A percentile compares a stretch with the other conserved stretches of the same genome.
phyloP scores from a whole-genome alignment of 805 yeast species.

The Saccharomycopsis synnaedendra region DNA sequence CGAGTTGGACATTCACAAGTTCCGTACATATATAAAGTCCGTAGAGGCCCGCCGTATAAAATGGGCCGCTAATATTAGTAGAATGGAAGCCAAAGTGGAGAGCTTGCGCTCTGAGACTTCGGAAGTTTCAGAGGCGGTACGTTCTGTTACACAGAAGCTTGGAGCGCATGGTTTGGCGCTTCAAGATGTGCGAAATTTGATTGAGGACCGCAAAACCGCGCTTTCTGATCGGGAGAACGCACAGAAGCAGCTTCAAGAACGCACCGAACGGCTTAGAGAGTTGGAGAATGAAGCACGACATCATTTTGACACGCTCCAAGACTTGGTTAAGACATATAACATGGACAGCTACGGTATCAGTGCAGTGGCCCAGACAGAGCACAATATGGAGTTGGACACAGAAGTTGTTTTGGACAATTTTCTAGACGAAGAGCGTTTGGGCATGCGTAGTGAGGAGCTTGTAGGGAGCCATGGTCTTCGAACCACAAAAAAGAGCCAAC shows the following conservation, averaged over 20 bases:
- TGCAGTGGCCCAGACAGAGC: constrained; percentile 13
- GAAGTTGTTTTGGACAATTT: constrained; percentile 31
- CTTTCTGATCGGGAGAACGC: background rate
- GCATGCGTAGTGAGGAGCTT: constrained; percentile 20
- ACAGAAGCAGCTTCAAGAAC: constrained; percentile 27
- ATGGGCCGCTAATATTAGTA: constrained; percentile 52
- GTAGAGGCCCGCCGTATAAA: constrained; percentile 53
- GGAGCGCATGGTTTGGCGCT: constrained; percentile 38
- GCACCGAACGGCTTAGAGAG: constrained; percentile 26
- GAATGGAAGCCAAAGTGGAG: constrained; percentile 43
- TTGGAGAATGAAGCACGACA: constrained; percentile 40
- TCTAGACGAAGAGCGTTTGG: constrained; percentile 33
- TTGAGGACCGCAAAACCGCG: constrained; percentile 11
- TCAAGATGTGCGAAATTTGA: constrained; percentile 11
- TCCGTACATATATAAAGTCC: constrained; percentile 57
- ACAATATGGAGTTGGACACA: constrained; percentile 23
- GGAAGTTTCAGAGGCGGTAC: constrained; percentile 30
- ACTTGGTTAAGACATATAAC: constrained; percentile 4
- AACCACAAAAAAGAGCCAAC: constrained; percentile 20
- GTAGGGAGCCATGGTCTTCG: constrained; percentile 28
- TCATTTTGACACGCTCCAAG: constrained; percentile 26
- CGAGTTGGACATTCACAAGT: constrained; percentile 59
- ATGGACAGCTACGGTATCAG: constrained; percentile 1
- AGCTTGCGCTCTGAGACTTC: constrained; percentile 31
- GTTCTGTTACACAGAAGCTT: constrained; percentile 32